Percentiles rank a stretch among this genome's conserved stretches.
Conservation (phyloP, 1,139 yeast genomes). For the Hanseniaspora sp. region DNA sequence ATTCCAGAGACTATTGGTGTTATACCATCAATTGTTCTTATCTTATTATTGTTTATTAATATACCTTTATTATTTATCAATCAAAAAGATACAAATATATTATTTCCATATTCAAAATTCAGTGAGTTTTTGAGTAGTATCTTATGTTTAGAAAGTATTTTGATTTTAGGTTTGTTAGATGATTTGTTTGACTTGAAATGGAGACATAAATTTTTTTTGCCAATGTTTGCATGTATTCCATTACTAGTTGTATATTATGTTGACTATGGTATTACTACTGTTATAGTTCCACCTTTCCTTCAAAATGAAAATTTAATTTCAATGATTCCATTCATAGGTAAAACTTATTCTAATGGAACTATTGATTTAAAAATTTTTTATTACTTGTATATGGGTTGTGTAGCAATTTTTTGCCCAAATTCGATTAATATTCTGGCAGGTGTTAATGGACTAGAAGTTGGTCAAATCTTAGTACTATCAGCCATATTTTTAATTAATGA, state of each 20-base stretch:
- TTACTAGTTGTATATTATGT: constrained; percentile 81
- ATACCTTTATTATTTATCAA: constrained; percentile 84
- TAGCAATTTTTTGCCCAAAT: constrained; percentile 89
- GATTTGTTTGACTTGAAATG: constrained; percentile 91
- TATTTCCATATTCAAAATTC: constrained; percentile 77
- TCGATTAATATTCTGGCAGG: constrained; percentile 97
- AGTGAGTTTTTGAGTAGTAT: constrained; percentile 80
- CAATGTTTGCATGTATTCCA: constrained; percentile 90
- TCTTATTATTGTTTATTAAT: constrained; percentile 69
- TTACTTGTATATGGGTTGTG: constrained; percentile 80
- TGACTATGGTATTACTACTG: constrained; percentile 85
- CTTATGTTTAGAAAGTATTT: constrained; percentile 71
- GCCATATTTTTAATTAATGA: constrained; percentile 65
- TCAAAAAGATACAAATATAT: constrained; percentile 31
- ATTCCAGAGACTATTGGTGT: constrained; percentile 90
- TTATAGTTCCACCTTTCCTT: constrained; percentile 70
- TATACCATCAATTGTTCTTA: constrained; percentile 68
- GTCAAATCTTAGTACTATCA: constrained; percentile 77
- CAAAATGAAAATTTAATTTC: constrained; percentile 25
- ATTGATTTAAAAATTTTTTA: constrained; percentile 71
- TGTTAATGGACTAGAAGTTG: constrained; percentile 89
- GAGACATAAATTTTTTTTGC: constrained; percentile 92
- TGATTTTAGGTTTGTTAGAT: constrained; percentile 80
- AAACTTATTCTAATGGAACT: constrained; percentile 29
- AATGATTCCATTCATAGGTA: constrained; percentile 16